These are phyloP conservation scores for Chamaenerion angustifolium DNA, from an alignment of 345 rosid genomes.

Conservation along the genomic window DNA sequence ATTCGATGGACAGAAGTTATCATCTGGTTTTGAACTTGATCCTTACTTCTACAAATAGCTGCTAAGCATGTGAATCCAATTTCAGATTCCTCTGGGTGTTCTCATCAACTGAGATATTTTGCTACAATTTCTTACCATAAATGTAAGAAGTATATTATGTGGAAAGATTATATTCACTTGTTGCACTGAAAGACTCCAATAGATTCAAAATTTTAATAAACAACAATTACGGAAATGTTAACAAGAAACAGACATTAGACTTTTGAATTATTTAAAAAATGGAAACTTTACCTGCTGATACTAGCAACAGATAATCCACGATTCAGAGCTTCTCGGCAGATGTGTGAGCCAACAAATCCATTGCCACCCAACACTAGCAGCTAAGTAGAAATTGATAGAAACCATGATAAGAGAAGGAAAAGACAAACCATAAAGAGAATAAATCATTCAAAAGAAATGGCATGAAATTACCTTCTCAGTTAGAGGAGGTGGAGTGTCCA, in stretches of 20 bases:
- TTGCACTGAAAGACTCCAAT: too few species aligned
- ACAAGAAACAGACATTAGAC: background rate
- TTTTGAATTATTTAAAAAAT: background rate
- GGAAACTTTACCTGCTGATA: conserved; percentile 68
- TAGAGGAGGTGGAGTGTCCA: conserved; percentile 60
- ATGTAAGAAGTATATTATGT: too few species aligned
- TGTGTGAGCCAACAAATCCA: conserved; percentile 94
- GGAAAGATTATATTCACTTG: too few species aligned
- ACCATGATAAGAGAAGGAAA: background rate
- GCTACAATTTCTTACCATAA: too few species aligned
- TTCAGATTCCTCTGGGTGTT: too few species aligned
- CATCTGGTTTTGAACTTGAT: too few species aligned
- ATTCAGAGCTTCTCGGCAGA: conserved; percentile 76
- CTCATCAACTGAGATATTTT: too few species aligned
- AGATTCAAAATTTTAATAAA: too few species aligned
- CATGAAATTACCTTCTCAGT: conserved; percentile 48
- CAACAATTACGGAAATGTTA: too few species aligned
- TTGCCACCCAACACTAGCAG: conserved; percentile 93
- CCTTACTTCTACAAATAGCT: too few species aligned
- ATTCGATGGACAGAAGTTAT: too few species aligned
- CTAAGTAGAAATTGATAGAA: conserved; percentile 23
- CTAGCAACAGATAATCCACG: conserved; percentile 70
- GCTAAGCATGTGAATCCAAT: too few species aligned
- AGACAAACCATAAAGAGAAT: background rate
- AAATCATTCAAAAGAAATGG: background rate